A percentile compares a stretch with the other conserved stretches of the same genome.
Evolutionary conservation across 179 eudicot species (phyloP).

Genomic region (Drosera spatulata): DNA sequence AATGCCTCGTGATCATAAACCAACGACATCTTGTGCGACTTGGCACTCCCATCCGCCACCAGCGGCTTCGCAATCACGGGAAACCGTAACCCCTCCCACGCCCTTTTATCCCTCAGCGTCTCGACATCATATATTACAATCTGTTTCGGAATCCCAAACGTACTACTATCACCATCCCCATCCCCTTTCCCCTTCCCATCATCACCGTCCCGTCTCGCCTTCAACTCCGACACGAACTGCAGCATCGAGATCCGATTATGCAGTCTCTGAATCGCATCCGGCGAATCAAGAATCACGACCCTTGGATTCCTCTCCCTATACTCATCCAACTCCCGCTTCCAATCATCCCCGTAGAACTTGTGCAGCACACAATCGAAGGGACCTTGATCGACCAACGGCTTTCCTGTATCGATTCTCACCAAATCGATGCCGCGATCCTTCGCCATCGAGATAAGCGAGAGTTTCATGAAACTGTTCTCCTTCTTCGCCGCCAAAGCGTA

Average conservation of each 20-base stretch:
- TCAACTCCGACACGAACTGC: not conserved
- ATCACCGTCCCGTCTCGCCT: too few relatives aligned
- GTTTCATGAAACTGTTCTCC: constrained; percentile 17
- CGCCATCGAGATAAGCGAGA: constrained; percentile 15
- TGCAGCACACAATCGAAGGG: constrained; percentile 24
- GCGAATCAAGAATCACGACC: constrained; percentile 1
- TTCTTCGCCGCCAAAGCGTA: constrained; percentile 25
- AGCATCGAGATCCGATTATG: constrained; percentile 4
- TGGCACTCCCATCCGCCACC: constrained; percentile 37
- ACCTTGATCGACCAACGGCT: constrained; percentile 19
- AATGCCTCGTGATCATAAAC: constrained; percentile 23
- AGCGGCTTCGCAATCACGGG: constrained; percentile 39
- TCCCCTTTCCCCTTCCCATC: too few relatives aligned
- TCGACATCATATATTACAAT: not conserved
- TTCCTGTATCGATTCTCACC: constrained; percentile 19
- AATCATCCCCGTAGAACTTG: constrained; percentile 21
- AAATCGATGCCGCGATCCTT: constrained; percentile 20
- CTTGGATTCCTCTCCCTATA: constrained; percentile 5
- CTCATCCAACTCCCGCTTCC: constrained; percentile 17
- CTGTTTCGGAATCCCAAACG: not conserved
- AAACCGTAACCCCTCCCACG: constrained; percentile 15
- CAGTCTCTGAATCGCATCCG: constrained; percentile 5
- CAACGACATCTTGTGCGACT: constrained; percentile 31
- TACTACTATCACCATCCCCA: not conserved
- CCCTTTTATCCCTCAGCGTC: not conserved